Percentiles rank a stretch among this genome's conserved stretches.
Evolutionary conservation across 306 rosid species (phyloP).

Genomic region (Trichosanthes truncata): DNA sequence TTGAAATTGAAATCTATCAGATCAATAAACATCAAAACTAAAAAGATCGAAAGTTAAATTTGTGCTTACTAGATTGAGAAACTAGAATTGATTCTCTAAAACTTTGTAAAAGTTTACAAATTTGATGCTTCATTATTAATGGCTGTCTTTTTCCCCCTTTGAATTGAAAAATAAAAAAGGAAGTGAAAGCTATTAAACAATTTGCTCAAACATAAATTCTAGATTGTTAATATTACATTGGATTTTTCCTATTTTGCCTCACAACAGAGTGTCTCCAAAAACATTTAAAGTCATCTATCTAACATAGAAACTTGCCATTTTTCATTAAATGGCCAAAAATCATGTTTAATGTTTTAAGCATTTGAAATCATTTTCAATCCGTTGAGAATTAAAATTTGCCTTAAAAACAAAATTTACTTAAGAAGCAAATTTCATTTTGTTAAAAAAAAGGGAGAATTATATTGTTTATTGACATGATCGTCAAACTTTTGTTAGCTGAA

Average conservation of each 20-base stretch:
- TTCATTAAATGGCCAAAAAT: background rate
- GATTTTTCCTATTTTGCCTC: background rate
- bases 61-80: background rate
- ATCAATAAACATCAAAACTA: background rate
- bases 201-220: background rate
- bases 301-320: background rate
- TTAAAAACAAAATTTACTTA: background rate
- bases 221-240: background rate
- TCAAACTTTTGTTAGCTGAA: too few species aligned
- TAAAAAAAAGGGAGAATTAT: too few species aligned
- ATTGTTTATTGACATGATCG: too few species aligned
- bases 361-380: background rate
- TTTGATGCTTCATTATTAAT: background rate
- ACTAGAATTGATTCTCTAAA: background rate
- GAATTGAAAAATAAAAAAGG: background rate
- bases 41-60: background rate
- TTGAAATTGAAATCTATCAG: background rate
- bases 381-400: background rate
- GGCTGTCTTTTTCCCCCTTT: background rate
- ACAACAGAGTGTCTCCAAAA: background rate
- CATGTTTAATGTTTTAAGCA: background rate
- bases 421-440: background rate
- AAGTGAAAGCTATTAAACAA: background rate
- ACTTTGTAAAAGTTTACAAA: background rate
- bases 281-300: background rate